Evolutionary conservation across 257 asterid genomes (phyloP).

Genomic region (Cruciata laevipes): DNA sequence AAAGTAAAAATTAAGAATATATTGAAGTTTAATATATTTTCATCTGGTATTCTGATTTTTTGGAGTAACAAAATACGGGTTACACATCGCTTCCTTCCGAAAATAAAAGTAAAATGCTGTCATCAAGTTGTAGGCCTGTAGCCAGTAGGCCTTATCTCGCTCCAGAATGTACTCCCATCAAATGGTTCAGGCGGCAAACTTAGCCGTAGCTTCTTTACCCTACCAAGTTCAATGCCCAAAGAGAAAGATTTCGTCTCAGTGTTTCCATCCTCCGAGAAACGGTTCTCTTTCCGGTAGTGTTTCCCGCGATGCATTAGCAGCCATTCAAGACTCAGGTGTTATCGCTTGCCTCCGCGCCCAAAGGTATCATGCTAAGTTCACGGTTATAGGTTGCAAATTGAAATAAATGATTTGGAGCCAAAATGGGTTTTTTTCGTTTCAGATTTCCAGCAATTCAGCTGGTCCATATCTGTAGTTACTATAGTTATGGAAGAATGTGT

Average conservation of each 20-base stretch:
- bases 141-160: background rate
- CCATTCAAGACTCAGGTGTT: background rate
- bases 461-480: background rate
- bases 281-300: background rate
- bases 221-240: background rate
- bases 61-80: too few species aligned
- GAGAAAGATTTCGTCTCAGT: background rate
- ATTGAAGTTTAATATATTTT: too few species aligned
- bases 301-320: background rate
- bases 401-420: too few species aligned
- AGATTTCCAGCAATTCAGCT: background rate
- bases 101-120: background rate
- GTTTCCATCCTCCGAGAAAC: background rate
- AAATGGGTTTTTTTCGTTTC: too few species aligned
- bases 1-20: too few species aligned
- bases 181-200: background rate
- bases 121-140: background rate
- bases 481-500: background rate
- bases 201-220: background rate
- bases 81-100: too few species aligned
- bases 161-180: background rate
- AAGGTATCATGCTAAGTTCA: background rate
- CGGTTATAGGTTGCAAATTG: background rate
- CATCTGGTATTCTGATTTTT: too few species aligned
- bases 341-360: background rate